Percentiles rank a stretch among this genome's conserved stretches.
phyloP scores from a whole-genome alignment of 805 yeast species.

The Komagataella ulmi region DNA sequence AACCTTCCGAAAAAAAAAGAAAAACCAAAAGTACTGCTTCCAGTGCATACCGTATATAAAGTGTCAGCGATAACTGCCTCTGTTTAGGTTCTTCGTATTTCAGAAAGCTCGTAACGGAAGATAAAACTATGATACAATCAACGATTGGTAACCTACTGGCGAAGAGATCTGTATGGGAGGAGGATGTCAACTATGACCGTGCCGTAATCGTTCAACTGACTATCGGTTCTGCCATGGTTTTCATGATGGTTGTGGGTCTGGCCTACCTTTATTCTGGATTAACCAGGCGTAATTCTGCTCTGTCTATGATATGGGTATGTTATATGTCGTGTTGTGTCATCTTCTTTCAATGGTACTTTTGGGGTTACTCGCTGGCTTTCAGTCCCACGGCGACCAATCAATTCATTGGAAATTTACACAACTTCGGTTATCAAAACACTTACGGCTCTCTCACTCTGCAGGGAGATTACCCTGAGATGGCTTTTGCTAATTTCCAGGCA shows the following conservation, averaged over 20 bases:
- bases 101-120: neutral
- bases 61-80: neutral
- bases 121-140: neutral
- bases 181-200: constrained; percentile 21
- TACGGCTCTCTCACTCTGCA: constrained; percentile 23
- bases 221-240: constrained; percentile 55
- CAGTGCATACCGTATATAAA: neutral
- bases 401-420: constrained; percentile 77
- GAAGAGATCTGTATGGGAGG: constrained; percentile 13
- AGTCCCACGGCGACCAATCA: constrained; percentile 66
- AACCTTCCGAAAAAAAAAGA: neutral
- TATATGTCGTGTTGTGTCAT: constrained; percentile 63
- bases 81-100: neutral
- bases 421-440: constrained; percentile 71
- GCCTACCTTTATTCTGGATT: constrained; percentile 88
- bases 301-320: constrained; percentile 75
- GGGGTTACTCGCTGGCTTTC: constrained; percentile 95
- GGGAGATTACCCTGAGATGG: constrained; percentile 61
- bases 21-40: neutral
- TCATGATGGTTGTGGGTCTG: constrained; percentile 91
- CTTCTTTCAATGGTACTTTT: constrained; percentile 87
- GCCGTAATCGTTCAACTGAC: constrained; percentile 39
- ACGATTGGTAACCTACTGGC: neutral
- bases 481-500: constrained; percentile 78
- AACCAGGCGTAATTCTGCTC: constrained; percentile 81